Evolutionary conservation across 2,329 filamentous ascomycete species (phyloP).

Genomic region (Bipolaris victoriae): DNA sequence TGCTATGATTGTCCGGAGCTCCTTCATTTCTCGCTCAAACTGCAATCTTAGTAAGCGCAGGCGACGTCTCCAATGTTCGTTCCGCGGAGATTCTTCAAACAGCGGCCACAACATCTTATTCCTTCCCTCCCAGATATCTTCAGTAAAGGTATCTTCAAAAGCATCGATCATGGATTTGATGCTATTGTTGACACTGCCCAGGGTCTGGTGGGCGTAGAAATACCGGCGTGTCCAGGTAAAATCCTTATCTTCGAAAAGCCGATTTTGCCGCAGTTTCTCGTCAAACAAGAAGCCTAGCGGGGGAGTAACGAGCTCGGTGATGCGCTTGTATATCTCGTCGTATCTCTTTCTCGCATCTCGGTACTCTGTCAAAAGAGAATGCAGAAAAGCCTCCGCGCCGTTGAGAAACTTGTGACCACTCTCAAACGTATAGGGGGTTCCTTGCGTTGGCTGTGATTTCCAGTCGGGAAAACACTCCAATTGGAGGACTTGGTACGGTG

Average conservation of each 20-base stretch:
- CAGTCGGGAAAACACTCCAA: constrained; percentile 55
- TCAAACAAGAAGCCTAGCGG: constrained; percentile 67
- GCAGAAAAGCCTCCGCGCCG: constrained; percentile 66
- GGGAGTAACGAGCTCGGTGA: constrained; percentile 65
- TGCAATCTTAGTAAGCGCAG: constrained; percentile 57
- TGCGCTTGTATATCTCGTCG: constrained; percentile 61
- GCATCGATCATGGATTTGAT: constrained; percentile 65
- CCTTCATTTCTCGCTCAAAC: constrained; percentile 59
- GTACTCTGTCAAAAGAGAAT: constrained; percentile 65
- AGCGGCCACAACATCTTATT: constrained; percentile 64
- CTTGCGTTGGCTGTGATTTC: constrained; percentile 46
- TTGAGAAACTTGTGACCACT: constrained; percentile 63
- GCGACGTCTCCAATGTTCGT: constrained; percentile 57
- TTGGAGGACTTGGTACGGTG: constrained; percentile 62
- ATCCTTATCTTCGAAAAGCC: constrained; percentile 66
- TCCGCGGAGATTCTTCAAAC: constrained; percentile 54
- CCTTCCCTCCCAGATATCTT: constrained; percentile 64
- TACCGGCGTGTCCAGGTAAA: constrained; percentile 68
- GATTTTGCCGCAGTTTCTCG: constrained; percentile 60
- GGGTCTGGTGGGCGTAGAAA: constrained; percentile 68
- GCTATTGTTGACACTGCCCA: constrained; percentile 65
- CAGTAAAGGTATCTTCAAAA: constrained; percentile 64
- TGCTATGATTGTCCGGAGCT: constrained; percentile 56
- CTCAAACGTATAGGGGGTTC: constrained; percentile 63
- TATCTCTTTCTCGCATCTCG: constrained; percentile 66